Conservation (phyloP, 305 asterid genomes). For the Vinca major region DNA sequence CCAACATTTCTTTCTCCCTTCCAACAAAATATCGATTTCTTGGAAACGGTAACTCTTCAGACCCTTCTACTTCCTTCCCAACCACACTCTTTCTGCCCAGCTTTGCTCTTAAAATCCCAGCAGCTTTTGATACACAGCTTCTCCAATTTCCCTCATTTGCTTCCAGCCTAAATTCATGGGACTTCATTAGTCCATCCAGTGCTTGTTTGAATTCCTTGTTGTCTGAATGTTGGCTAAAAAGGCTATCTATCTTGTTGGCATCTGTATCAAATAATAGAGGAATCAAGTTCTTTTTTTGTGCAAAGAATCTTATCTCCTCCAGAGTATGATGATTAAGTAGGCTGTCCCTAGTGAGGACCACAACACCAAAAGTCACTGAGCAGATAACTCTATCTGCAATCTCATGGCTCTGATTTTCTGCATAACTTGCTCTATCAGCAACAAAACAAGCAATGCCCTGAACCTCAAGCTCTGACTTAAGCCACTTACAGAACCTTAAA, state of each 20-base stretch:
- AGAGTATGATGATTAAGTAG: conserved; percentile 44
- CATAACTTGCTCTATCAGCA: conserved; percentile 65
- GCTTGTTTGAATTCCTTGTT: conserved; percentile 65
- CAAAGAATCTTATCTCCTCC: conserved; percentile 82
- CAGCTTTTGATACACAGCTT: conserved; percentile 52
- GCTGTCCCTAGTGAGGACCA: conserved; percentile 45
- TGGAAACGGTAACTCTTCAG: conserved; percentile 61
- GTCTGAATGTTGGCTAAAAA: conserved; percentile 31
- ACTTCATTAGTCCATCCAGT: conserved; percentile 54
- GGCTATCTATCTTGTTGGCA: conserved; percentile 26
- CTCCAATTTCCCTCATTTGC: conserved; percentile 72
- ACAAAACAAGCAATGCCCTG: conserved; percentile 83
- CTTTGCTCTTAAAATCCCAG: conserved; percentile 45
- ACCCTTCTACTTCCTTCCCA: conserved; percentile 39
- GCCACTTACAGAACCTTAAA: conserved; percentile 69
- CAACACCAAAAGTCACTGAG: conserved; percentile 59
- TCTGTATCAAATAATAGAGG: conserved; percentile 65
- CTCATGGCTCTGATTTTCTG: conserved; percentile 70
- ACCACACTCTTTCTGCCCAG: conserved; percentile 72
- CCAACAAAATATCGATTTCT: conserved; percentile 62
- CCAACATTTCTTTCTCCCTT: conserved; percentile 59
- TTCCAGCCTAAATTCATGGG: conserved; percentile 51
- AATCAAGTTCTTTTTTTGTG: conserved; percentile 79
- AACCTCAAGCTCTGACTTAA: conserved; percentile 75
- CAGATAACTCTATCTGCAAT: conserved; percentile 73